Base-by-base conservation (phyloP, 306 rosid genomes). In the Corylus heterophylla region DNA sequence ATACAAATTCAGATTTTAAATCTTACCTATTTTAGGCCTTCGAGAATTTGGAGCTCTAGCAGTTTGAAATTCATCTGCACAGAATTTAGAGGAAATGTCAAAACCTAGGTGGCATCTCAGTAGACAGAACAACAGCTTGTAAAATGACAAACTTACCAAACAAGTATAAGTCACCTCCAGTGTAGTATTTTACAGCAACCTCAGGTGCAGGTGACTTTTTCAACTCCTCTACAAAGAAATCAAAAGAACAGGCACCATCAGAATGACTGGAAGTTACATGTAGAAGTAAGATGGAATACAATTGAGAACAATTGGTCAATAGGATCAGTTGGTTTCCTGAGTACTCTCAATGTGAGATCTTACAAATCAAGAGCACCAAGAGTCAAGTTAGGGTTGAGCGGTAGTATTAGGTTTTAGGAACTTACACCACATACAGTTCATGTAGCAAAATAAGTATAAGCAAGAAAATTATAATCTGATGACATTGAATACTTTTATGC, bases 21-120 rank as follows among this genome's bases (percentile, higher is more conserved):
- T 29, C 78, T 76, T 86, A 87, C 99, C 98, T 83, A 95, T 95
- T 84, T 78, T 91, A 67, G 99, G 99, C 80, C 98, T 91, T 78
- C 98, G 90, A 64, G 98, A 20, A 87, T 89, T 95, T 51, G 99
- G 99, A 77, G 75, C 73, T 79, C 98, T 89, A 79, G 97, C 85
- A 16, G 99, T 91, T 85, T 95, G 99, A 89, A 95, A 95, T 86
- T 95, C 99, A 91, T 95, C 98, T 95, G 92, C 49, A 73, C 22
- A 69, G 81, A 70, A 78, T 31, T 47, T 1, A 42, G 39, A 39
- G 83, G 45, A 73, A 69, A 54, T 73, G 84, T 88, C 76, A 81
- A 66, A 88, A 74, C 69, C 25, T 62, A 73, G 44, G n/a, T 77
- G 69, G 54, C 52, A 35, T 25, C 45, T 75, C 42, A 62, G 62